These are phyloP conservation scores for Durotheca rogersii DNA, from an alignment of 495 filamentous ascomycete genomes.

Conservation along the genomic window DNA sequence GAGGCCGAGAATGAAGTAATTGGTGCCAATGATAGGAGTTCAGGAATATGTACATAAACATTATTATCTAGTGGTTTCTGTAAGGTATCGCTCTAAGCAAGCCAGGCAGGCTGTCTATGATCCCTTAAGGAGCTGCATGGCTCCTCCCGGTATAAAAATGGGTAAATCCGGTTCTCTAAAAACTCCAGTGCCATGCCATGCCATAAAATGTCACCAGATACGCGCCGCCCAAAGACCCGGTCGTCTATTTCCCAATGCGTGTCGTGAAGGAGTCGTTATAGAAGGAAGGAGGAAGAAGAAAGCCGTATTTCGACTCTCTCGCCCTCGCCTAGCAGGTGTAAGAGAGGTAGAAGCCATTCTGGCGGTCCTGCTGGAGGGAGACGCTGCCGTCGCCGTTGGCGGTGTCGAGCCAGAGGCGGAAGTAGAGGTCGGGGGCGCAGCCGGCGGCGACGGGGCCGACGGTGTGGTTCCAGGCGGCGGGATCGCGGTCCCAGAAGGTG, in stretches of 20 bases:
- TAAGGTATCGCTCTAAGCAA: too few relatives aligned
- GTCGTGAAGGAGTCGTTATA: not conserved
- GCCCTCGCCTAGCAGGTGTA: constrained; percentile 16
- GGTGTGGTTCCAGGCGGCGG: constrained; percentile 10
- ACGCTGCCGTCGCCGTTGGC: constrained; percentile 24
- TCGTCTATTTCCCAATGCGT: not conserved
- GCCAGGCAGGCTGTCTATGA: too few relatives aligned
- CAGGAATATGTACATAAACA: too few relatives aligned
- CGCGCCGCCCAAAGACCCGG: too few relatives aligned
- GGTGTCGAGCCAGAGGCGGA: constrained; percentile 12
- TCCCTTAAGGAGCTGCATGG: too few relatives aligned
- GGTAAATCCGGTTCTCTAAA: too few relatives aligned
- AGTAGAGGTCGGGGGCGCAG: constrained; percentile 24
- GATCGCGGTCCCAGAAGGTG: constrained; percentile 25
- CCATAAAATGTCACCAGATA: not conserved
- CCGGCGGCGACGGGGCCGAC: constrained; percentile 11
- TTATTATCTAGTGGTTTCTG: too few relatives aligned
- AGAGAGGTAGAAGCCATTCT: constrained; percentile 20
- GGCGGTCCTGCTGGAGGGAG: constrained; percentile 25
- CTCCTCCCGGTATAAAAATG: too few relatives aligned
- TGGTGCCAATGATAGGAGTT: too few relatives aligned
- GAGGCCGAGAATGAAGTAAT: too few relatives aligned
- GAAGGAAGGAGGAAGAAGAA: not conserved
- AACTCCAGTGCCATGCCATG: not conserved
- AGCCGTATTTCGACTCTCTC: not conserved